Percentiles rank a stretch among this genome's conserved stretches.
Conservation (phyloP, 805 yeast species). For the Metschnikowia dekortorum region DNA sequence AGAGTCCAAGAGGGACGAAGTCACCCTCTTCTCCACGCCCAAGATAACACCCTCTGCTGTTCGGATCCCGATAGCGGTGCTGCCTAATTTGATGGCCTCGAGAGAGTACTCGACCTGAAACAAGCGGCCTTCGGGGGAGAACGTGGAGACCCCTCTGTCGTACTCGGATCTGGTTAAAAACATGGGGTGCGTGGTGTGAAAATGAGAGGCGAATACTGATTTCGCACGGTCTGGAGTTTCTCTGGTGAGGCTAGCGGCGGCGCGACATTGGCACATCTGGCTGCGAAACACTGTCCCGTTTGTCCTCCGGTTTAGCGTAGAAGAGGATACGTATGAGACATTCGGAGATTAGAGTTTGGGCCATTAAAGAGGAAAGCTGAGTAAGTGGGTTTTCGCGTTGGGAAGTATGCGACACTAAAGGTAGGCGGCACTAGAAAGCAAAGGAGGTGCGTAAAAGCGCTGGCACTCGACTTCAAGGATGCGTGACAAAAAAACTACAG, state of each 20-base stretch:
- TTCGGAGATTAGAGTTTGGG: too few species aligned
- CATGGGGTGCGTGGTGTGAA: slow-evolving; percentile 42
- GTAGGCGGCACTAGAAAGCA: too few species aligned
- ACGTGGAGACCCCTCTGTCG: slow-evolving; percentile 97
- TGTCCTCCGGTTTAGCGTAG: neutral
- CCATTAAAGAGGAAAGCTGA: too few species aligned
- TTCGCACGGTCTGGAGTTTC: neutral
- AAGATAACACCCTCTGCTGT: slow-evolving; percentile 94
- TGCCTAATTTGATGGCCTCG: slow-evolving; percentile 96
- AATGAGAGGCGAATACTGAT: slow-evolving; percentile 3
- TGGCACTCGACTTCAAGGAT: too few species aligned
- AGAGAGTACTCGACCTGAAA: slow-evolving; percentile 97
- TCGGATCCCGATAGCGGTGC: slow-evolving; percentile 95
- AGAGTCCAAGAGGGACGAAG: slow-evolving; percentile 85
- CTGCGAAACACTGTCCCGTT: slow-evolving; percentile 6
- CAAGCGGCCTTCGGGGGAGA: slow-evolving; percentile 97
- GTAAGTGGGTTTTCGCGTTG: too few species aligned
- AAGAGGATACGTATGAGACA: too few species aligned
- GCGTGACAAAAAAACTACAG: too few species aligned
- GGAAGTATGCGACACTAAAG: too few species aligned
- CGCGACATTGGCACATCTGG: slow-evolving; percentile 12
- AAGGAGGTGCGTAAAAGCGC: too few species aligned
- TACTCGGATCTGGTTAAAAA: slow-evolving; percentile 98
- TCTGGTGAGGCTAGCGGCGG: slow-evolving; percentile 7
- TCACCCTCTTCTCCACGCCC: slow-evolving; percentile 96